These are phyloP conservation scores for Alternaria sp. DNA, from an alignment of 2,329 filamentous ascomycete species.

Conservation along the genomic window DNA sequence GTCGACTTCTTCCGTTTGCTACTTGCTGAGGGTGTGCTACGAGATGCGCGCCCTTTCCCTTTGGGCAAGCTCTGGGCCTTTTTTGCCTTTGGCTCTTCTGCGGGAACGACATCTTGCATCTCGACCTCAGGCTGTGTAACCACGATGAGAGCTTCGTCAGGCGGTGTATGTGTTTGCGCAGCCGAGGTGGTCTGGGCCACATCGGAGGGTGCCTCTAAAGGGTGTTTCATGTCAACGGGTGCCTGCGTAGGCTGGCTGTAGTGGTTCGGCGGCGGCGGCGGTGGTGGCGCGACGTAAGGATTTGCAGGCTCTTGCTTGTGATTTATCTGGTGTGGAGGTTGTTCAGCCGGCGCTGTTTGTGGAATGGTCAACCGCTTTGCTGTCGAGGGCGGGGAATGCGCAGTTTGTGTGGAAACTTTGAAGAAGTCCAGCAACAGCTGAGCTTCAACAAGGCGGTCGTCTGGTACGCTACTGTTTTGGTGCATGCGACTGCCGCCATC, in stretches of 20 bases:
- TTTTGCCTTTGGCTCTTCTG: constrained; percentile 45
- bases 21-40: constrained; percentile 41
- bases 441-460: constrained; percentile 53
- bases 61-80: constrained; percentile 56
- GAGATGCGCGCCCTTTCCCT: constrained; percentile 55
- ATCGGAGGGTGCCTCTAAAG: constrained; percentile 16
- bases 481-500: constrained; percentile 46
- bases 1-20: constrained; percentile 52
- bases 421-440: constrained; percentile 57
- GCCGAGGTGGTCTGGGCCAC: constrained; percentile 22
- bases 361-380: constrained; percentile 43
- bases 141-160: constrained; percentile 41
- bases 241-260: constrained; percentile 20
- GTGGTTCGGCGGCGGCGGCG: constrained; percentile 14
- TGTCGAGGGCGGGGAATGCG: constrained; percentile 37
- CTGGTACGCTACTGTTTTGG: constrained; percentile 44
- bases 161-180: constrained; percentile 52
- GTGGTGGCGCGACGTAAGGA: constrained; percentile 16
- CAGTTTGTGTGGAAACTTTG: constrained; percentile 39
- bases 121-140: constrained; percentile 19
- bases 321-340: constrained; percentile 14
- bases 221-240: constrained; percentile 26
- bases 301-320: constrained; percentile 18
- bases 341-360: constrained; percentile 20
- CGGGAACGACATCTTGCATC: constrained; percentile 17